Percentiles rank a stretch among this genome's conserved stretches.
Conservation (phyloP, 1,139 yeast genomes). For the Pichiaceae sp. region DNA sequence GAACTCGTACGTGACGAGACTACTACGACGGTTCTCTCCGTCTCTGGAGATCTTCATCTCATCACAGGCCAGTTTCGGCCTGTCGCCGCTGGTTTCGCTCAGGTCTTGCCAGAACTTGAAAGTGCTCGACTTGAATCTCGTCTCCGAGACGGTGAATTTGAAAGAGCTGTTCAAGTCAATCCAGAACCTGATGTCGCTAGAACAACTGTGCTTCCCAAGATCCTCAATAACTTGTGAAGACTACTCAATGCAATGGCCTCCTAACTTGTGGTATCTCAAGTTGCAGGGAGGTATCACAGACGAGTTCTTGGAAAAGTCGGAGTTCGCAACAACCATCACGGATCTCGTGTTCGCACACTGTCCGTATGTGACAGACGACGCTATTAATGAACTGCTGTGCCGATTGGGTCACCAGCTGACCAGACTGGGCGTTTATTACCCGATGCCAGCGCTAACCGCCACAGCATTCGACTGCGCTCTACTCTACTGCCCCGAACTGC, state of each 20-base stretch:
- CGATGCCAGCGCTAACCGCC: conserved; percentile 73
- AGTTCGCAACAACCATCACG: conserved; percentile 64
- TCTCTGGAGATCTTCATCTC: conserved; percentile 67
- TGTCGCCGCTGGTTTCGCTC: conserved; percentile 75
- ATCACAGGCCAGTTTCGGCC: conserved; percentile 92
- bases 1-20: conserved; percentile 78
- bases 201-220: conserved; percentile 80
- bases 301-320: conserved; percentile 58
- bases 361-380: conserved; percentile 52
- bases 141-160: conserved; percentile 82
- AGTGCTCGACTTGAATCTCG: conserved; percentile 74
- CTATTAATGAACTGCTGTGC: conserved; percentile 51
- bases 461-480: conserved; percentile 69
- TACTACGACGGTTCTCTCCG: conserved; percentile 65
- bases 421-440: conserved; percentile 65
- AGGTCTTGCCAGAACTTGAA: conserved; percentile 58
- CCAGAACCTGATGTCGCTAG: conserved; percentile 48
- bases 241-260: conserved; percentile 63
- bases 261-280: conserved; percentile 58
- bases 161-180: conserved; percentile 74
- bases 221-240: conserved; percentile 73
- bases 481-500: conserved; percentile 64
- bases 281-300: conserved; percentile 87
- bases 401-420: conserved; percentile 60
- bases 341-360: conserved; percentile 81